Evolutionary conservation across 139 green algal genomes (phyloP), one percentile per base, ranked within the genome.

Genomic region (Microglena sp.): DNA sequence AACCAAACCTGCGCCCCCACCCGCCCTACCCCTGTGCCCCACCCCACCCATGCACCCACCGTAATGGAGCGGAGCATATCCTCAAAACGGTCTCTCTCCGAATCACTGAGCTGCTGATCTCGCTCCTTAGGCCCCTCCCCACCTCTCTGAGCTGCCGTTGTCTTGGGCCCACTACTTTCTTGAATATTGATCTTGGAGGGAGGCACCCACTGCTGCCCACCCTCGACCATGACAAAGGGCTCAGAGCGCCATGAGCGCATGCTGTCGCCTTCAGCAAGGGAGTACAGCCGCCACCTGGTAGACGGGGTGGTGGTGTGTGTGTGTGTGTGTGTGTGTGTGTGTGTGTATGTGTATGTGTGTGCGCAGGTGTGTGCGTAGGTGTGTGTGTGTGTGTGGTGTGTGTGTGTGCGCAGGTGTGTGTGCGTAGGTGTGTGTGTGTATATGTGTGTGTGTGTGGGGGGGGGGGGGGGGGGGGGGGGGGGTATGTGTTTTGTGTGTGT

Each of bases 221-320:
- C 86, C 62, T 87, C 83, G 53, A 98, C 80, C 90, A 98, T 90
- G 5, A 88, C 68, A 69, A 93, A 98, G 2, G 92, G 89, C 63
- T 96, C 92, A 27, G 92, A 85, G 40, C 85, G 77, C 92, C 92
- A 98, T 11, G 68, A 83, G 64, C 69, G 57, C 57, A 89, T 65
- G n/a, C 75, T 82, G 72, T 93, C 86, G 26, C 82, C 87, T 73
- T 92, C 72, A 26, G 82, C 71, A 68, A 93, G 80, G 5, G 78
- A 87, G 80, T 87, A 95, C 26, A 97, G 60, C 8, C 86, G 77
- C 86, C 84, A 90, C 74, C 73, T 79, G 65, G 3, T 18, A 15
- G 27, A 29, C 40, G 18, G 40, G 18, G 11, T 50, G 40, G 40
- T 15, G 40, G 11, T n/a, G 40, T n/a, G n/a, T n/a, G n/a, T n/a